Evolutionary conservation across 805 yeast genomes (phyloP).

Genomic region (Saccharomyces mikatae): DNA sequence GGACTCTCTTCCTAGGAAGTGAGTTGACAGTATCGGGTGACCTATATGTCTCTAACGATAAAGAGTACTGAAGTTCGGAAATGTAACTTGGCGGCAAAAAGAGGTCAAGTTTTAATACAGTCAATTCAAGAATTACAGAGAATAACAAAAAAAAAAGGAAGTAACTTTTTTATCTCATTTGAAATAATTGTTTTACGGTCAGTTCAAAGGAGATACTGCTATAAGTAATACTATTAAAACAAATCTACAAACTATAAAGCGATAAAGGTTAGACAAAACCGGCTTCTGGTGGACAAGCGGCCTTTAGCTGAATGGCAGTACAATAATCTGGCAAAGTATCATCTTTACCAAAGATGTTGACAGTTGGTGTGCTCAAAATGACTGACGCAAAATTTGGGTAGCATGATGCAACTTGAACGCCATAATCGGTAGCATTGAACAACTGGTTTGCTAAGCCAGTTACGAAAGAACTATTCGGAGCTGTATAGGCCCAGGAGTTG

Average conservation of each 20-base stretch:
- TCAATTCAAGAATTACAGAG: no score
- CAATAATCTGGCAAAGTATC: conserved; percentile 9
- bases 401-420: conserved; percentile 13
- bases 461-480: conserved; percentile 4
- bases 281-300: not conserved
- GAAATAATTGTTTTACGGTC: not conserved
- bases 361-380: conserved; percentile 10
- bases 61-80: no score
- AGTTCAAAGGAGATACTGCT: not conserved
- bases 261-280: not conserved
- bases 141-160: no score
- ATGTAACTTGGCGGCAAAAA: no score
- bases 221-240: not conserved
- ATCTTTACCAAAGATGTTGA: conserved; percentile 9
- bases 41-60: no score
- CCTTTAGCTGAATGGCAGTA: conserved; percentile 7
- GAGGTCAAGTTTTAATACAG: no score
- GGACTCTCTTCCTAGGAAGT: no score
- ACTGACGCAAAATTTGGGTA: conserved; percentile 8
- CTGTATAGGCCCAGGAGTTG: conserved; percentile 8
- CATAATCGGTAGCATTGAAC: conserved; percentile 9
- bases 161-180: no score
- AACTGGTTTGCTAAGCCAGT: conserved; percentile 9
- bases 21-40: no score
- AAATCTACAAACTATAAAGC: no score